Percentiles rank a stretch among this genome's conserved stretches.
phyloP scores from a whole-genome alignment of 2,329 filamentous ascomycete species.

The Trichothecium roseum region DNA sequence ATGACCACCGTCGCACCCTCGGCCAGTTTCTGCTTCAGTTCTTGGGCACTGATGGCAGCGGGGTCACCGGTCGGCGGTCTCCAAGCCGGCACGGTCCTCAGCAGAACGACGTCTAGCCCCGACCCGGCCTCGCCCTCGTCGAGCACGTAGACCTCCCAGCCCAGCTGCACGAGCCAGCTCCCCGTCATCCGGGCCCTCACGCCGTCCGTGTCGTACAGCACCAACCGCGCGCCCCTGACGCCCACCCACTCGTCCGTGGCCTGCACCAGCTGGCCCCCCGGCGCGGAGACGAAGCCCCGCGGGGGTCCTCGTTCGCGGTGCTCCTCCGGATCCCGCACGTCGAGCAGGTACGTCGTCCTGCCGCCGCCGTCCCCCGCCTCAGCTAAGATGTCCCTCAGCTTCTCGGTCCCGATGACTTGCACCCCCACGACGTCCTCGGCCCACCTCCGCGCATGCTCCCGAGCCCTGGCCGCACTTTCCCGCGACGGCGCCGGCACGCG shows the following conservation, averaged over 20 bases:
- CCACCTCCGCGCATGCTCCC: slow-evolving; percentile 6
- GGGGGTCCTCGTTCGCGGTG: slow-evolving; percentile 14
- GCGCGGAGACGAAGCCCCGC: slow-evolving; percentile 15
- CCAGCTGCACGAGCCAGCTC: slow-evolving; percentile 18
- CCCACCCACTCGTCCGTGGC: slow-evolving; percentile 20
- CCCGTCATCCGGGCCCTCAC: slow-evolving; percentile 18
- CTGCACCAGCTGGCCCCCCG: slow-evolving; percentile 19
- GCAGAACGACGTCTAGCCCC: too few relatives aligned
- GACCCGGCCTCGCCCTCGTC: slow-evolving; percentile 7
- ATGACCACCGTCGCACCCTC: slow-evolving; percentile 11
- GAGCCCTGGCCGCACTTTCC: slow-evolving; percentile 5
- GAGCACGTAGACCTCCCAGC: slow-evolving; percentile 18
- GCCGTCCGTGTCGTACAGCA: slow-evolving; percentile 17
- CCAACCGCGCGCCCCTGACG: slow-evolving; percentile 16
- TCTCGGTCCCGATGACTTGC: slow-evolving; percentile 5
- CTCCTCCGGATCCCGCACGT: slow-evolving; percentile 18
- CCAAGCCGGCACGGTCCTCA: slow-evolving; percentile 5
- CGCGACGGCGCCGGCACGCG: slow-evolving; percentile 7
- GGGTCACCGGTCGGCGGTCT: slow-evolving; percentile 3
- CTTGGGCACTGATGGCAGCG: too few relatives aligned
- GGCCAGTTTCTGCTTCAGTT: slow-evolving; percentile 6
- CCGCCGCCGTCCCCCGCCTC: slow-evolving; percentile 6
- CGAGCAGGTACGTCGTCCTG: slow-evolving; percentile 15
- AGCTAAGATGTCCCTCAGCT: slow-evolving; percentile 6
- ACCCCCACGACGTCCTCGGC: slow-evolving; percentile 9